phyloP scores from a whole-genome alignment of 805 yeast species.

The Dipodascus albidus region DNA sequence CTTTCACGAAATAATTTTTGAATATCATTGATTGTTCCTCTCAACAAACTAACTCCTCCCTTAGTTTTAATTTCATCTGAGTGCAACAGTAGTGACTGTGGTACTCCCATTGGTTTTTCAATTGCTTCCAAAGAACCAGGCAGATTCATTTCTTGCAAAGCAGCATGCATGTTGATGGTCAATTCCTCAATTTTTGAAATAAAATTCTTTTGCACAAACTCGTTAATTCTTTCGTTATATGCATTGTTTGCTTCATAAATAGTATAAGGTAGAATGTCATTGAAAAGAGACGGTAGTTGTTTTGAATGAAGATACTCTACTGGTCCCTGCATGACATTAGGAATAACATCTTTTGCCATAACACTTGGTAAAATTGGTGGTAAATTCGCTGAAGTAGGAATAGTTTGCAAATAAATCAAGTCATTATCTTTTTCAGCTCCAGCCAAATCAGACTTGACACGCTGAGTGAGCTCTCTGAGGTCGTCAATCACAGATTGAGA shows the following conservation, averaged over 20 bases:
- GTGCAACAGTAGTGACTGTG: constrained; percentile 44
- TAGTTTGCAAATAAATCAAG: constrained; percentile 55
- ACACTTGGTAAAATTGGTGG: constrained; percentile 27
- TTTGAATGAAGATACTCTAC: constrained; percentile 11
- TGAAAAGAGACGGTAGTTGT: constrained; percentile 33
- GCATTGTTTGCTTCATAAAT: constrained; percentile 58
- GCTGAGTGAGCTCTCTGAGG: constrained; percentile 35
- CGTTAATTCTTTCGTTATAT: constrained; percentile 52
- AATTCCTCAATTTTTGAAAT: constrained; percentile 22
- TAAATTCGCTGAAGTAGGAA: constrained; percentile 37
- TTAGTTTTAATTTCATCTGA: constrained; percentile 38
- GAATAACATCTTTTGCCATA: constrained; percentile 41
- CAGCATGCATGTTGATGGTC: constrained; percentile 14
- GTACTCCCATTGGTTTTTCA: constrained; percentile 43
- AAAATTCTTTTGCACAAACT: constrained; percentile 36
- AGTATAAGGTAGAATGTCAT: constrained; percentile 52
- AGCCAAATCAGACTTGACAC: constrained; percentile 34
- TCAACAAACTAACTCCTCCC: constrained; percentile 41
- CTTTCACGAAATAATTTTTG: constrained; percentile 32
- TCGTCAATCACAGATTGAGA: constrained; percentile 38
- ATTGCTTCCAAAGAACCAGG: constrained; percentile 55
- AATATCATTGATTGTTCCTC: constrained; percentile 36
- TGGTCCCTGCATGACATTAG: constrained; percentile 29
- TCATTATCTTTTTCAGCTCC: constrained; percentile 72
- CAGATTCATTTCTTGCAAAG: constrained; percentile 36